Conservation (phyloP, 2,329 filamentous ascomycete genomes). For the Aureobasidium subglaciale region DNA sequence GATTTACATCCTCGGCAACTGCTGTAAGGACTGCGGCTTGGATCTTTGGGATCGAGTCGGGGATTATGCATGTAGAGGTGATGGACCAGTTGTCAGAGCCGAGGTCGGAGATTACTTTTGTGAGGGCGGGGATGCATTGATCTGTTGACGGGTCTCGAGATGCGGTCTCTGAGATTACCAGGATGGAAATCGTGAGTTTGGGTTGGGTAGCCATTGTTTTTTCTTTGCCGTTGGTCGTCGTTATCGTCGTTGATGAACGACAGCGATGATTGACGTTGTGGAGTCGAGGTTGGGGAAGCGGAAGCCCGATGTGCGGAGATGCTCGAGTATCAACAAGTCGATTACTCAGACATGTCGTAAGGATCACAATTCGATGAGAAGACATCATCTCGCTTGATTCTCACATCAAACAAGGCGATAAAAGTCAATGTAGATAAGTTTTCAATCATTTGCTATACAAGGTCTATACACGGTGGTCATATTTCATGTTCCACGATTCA, state of each 20-base stretch:
- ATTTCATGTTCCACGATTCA: background rate
- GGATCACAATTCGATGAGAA: no score
- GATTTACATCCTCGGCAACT: conserved; percentile 50
- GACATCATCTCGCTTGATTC: no score
- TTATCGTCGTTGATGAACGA: no score
- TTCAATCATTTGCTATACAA: conserved; percentile 13
- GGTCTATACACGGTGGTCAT: conserved; percentile 5
- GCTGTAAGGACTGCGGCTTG: conserved; percentile 59
- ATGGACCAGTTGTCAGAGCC: conserved; percentile 66
- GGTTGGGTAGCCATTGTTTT: background rate
- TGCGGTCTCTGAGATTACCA: conserved; percentile 89
- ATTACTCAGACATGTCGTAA: background rate
- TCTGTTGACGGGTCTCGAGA: conserved; percentile 72
- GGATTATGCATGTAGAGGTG: conserved; percentile 63
- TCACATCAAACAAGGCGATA: no score
- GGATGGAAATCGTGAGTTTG: conserved; percentile 64
- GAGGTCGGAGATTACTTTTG: conserved; percentile 51
- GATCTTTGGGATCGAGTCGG: conserved; percentile 68
- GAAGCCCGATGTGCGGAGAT: background rate
- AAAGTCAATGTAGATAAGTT: background rate
- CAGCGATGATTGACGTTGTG: background rate
- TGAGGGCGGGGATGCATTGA: conserved; percentile 59
- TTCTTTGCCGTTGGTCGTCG: background rate
- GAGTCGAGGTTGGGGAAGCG: background rate
- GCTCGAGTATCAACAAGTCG: background rate